Conservation (phyloP, 202 grass and related monocot species). For the Saccharum hybrid region DNA sequence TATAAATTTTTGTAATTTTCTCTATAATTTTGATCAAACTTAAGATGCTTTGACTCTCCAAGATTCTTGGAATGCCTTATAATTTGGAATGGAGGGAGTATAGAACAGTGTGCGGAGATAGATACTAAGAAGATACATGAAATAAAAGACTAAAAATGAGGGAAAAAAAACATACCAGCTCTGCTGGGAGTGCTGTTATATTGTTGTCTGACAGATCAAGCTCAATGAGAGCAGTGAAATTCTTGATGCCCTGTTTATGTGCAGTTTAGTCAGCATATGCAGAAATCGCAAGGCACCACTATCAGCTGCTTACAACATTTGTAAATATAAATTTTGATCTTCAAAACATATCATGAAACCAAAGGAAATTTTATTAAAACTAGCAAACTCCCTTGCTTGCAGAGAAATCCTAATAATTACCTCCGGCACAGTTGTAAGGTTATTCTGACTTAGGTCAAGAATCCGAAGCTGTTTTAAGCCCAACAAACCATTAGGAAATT, state of each 20-base stretch:
- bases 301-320: conserved; percentile 7
- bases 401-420: conserved; percentile 45
- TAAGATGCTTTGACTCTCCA: too few relatives aligned
- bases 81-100: too few relatives aligned
- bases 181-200: conserved; percentile 75
- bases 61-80: too few relatives aligned
- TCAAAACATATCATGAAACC: conserved; percentile 15
- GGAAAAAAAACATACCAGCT: conserved; percentile 61
- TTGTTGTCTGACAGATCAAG: conserved; percentile 92
- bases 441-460: conserved; percentile 87
- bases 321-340: background rate
- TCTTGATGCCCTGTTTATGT: conserved; percentile 80
- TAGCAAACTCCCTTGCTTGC: background rate
- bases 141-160: background rate
- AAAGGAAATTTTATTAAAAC: background rate
- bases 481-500: conserved; percentile 68
- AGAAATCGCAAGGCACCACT: background rate
- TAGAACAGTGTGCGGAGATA: background rate
- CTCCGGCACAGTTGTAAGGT: conserved; percentile 73
- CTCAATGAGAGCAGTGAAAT: conserved; percentile 64
- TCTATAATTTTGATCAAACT: too few relatives aligned
- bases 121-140: background rate
- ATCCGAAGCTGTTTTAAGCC: conserved; percentile 61
- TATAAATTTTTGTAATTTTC: too few relatives aligned
- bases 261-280: conserved; percentile 26